Evolutionary conservation across 352 stramenopile genomes (phyloP), one percentile per base, ranked within the genome.

Genomic region (Blastocystis sp.): DNA sequence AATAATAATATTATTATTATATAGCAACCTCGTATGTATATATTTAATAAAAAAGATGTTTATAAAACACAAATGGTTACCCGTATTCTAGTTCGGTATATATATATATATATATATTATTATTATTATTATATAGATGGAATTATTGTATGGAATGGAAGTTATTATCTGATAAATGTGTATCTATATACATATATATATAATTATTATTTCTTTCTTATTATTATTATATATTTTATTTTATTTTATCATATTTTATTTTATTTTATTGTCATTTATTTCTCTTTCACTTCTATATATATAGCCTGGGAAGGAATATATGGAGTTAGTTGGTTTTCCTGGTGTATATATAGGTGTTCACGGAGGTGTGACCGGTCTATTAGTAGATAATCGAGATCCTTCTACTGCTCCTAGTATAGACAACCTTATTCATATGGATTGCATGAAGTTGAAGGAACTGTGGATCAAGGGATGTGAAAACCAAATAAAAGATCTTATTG

Each of bases 131-230:
- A n/a, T n/a, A 7, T 46, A 62, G 52, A 7, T 62, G 52, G 52
- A 62, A 62, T 32, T 62, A 62, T 18, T 62, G 52, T 30, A 62
- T 62, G 52, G 54, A 47, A 44, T 62, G 52, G 52, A 39, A 39
- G 6, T 36, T 39, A 62, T n/a, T 32, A 10, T 23, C 48, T 28
- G 19, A 37, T 40, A 24, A 39, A 39, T 33, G 21, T 37, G 9
- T 31, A 62, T n/a, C 23, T 62, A 13, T 32, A 25, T 39, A 62
- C 7, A 13, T 42, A 32, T 42, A 42, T 5, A 33, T 43, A 23
- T 54, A 49, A 13, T 37, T 62, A 16, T 11, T 21, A n/a, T 39
- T 59, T 35, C n/a, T 3, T 7, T 5, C 16, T 9, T 7, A 1
- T 5, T 11, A 23, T 2, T n/a, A n/a, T 52, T 0, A 0, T 19